Evolutionary conservation across 2,329 filamentous ascomycete species (phyloP).

Genomic region (Pyricularia sp.): DNA sequence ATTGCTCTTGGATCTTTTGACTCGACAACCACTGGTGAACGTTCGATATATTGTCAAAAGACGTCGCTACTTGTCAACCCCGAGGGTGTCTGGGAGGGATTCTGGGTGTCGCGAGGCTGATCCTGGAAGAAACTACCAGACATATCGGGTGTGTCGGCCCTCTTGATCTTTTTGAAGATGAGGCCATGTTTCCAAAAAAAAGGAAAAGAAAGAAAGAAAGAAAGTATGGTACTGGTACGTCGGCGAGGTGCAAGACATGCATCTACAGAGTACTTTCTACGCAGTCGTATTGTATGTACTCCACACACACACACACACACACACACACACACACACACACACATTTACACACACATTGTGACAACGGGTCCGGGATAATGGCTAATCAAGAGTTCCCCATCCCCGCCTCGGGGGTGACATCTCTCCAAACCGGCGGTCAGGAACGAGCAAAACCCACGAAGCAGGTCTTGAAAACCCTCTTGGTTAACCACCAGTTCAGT

Average conservation of each 20-base stretch:
- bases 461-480: not conserved
- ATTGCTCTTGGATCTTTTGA: not conserved
- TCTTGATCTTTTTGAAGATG: not conserved
- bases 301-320: not conserved
- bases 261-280: not conserved
- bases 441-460: not conserved
- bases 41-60: too few species aligned
- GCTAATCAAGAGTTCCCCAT: too few species aligned
- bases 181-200: not conserved
- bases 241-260: not conserved
- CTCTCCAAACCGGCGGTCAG: not conserved
- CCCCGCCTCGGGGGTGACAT: too few species aligned
- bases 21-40: not conserved
- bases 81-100: not conserved
- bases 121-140: not conserved
- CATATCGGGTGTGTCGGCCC: not conserved
- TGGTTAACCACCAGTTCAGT: not conserved
- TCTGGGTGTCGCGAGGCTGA: not conserved
- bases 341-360: not conserved
- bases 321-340: too few species aligned
- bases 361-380: not conserved
- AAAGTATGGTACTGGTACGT: not conserved
- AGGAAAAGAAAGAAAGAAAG: too few species aligned
- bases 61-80: not conserved
- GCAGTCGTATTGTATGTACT: too few species aligned